Base-by-base conservation (phyloP, 306 rosid genomes). In the Inga leiocalycina region DNA sequence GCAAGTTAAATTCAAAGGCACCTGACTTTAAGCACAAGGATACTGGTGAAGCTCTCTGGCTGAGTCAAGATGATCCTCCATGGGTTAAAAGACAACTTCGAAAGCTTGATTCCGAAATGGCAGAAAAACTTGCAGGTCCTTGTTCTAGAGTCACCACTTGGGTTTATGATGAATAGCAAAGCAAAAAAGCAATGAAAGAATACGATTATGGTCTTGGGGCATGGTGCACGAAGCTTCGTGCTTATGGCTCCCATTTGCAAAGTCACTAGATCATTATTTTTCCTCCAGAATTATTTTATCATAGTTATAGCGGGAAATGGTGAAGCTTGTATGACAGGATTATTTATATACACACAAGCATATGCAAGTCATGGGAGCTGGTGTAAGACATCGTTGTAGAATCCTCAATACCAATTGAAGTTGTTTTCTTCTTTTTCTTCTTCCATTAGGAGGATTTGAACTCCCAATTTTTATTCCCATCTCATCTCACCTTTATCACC, bases 11-110 rank as follows among this genome's bases (percentile, higher is more conserved):
- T 74, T 65, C 92, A 46, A 80, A 41, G 4, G 81, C 45, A 22
- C 93, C 98, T 35, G 98, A 95, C 85, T 92, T 95, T 71, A 91
- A 3, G 83, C 97, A 95, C 90, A 92, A 88, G 86, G 85, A 89
- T 82, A 90, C 94, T 9, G 90, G 93, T 45, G 98, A 96, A 88
- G 85, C 67, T 71, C 90, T 91, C 15, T 93, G 97, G 97, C 85
- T 90, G 84, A 74, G 32, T 3, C 62, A 82, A 37, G 27, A 82
- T 68, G 96, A 96, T 86, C 98, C 99, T 80, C 94, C 97, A 20
- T 96, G 98, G 98, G 84, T 96, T 85, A 80, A 79, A 86, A 90
- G 78, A 82, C 97, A 96, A 76, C 94, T 93, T 27, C 72, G 90
- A 59, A 76, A 87, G 56, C 92, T 91, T 30, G 96, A 94, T 84